Conservation (phyloP, 441 rosid species). For the Arabidopsis lyrata region DNA sequence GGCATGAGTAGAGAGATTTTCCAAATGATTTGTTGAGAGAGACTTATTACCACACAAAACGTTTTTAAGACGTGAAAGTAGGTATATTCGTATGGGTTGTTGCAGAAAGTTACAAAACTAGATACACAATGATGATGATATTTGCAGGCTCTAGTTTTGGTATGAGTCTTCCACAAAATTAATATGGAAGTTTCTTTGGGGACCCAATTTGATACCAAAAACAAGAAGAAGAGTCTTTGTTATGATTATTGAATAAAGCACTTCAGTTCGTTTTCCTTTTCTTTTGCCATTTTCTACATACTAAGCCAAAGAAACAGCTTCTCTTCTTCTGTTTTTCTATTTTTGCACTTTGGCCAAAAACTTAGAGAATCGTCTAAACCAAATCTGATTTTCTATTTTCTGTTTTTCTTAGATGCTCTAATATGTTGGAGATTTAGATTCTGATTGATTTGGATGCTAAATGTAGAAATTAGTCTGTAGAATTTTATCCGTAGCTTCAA, state of each 20-base stretch:
- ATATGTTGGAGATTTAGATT: background rate
- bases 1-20: conserved; percentile 29
- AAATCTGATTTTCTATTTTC: too few relatives aligned
- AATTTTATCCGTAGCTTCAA: background rate
- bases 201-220: conserved; percentile 44
- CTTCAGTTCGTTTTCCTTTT: conserved; percentile 20
- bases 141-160: conserved; percentile 32
- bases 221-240: conserved; percentile 37
- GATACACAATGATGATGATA: conserved; percentile 31
- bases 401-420: background rate
- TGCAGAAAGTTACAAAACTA: conserved; percentile 32
- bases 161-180: conserved; percentile 5
- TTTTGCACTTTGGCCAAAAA: conserved; percentile 12
- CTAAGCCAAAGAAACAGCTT: conserved; percentile 19
- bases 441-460: background rate
- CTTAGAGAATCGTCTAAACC: too few relatives aligned
- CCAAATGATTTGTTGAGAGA: conserved; percentile 19
- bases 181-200: conserved; percentile 34
- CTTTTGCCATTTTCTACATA: conserved; percentile 19
- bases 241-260: conserved; percentile 34
- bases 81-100: conserved; percentile 21
- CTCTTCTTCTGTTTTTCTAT: conserved; percentile 28
- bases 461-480: background rate
- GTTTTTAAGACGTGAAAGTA: conserved; percentile 28
- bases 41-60: conserved; percentile 35